Base-by-base conservation (phyloP, 371 early-diverging fungal genomes). In the Mortierella sp. region DNA sequence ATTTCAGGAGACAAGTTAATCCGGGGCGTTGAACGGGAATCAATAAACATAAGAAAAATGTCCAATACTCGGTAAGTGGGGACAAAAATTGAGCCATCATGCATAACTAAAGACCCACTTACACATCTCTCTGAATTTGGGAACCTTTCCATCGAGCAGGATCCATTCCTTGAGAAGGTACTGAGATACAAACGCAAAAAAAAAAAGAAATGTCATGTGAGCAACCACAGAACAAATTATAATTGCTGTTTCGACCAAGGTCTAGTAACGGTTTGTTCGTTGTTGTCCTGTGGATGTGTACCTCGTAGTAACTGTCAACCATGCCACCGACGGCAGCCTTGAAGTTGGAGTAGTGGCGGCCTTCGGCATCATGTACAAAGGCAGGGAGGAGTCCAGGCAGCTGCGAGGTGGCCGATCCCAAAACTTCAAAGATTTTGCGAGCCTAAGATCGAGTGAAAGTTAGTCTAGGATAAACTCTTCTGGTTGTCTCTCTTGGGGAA, bases 121-220 rank as follows among this genome's bases (percentile, higher is more conserved):
- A 72, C 56, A 72, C 85, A 89, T 90, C 79, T 86, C 83, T 41
- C 82, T 89, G 89, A 90, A 92, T 72, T 88, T 88, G 32, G 88
- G 89, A 60, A 80, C 84, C 72, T 77, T 86, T 78, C 90, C 94
- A 82, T 92, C 91, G 32, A 89, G 79, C 35, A 91, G 75, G 12
- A 96, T 72, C 88, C 93, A 94, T 63, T 94, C 89, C 81, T 96
- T 96, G 24, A 96, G 86, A 75, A 95, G 90, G 78, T 96, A 96
- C 92, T 96, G 87, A 60, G 16, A 14, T 12, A 60, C 35, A 46
- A 46, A 46, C 5, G 8, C 0, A 46, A 46, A 46, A 4, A 46
- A 38, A 5, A 41, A 11, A 21, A 10, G 2, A 14, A 16, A 21
- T 24, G 60, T 24, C 21, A 29, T 35, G 18, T 55, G 63, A n/a